Percentiles rank a stretch among this genome's conserved stretches.
Evolutionary conservation across 768 basidiomycete genomes (phyloP).

Genomic region (Pilatotrama ljubarskyi): DNA sequence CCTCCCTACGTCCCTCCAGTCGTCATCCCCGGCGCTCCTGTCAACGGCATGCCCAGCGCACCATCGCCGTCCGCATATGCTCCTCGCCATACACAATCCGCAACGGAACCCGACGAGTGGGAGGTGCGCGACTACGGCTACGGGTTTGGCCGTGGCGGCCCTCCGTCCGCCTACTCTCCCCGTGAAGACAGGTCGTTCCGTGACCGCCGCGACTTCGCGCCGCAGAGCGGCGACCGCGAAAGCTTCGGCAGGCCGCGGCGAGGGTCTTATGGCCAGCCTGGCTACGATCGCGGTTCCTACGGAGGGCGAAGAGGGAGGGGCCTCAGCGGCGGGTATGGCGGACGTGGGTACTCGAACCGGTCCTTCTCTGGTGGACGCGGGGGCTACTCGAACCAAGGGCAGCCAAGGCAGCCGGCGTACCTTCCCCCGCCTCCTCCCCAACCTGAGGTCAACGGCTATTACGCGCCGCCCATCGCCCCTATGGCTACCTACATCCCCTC

Average conservation of each 20-base stretch:
- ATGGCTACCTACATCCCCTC: slow-evolving; percentile 25
- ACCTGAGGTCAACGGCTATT: slow-evolving; percentile 24
- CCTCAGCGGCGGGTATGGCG: slow-evolving; percentile 31
- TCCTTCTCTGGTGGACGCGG: slow-evolving; percentile 18
- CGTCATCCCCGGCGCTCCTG: slow-evolving; percentile 6
- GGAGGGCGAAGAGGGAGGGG: slow-evolving; percentile 36
- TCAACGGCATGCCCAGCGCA: slow-evolving; percentile 1
- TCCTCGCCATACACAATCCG: slow-evolving; percentile 11
- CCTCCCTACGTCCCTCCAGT: slow-evolving; percentile 12
- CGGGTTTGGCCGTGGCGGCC: slow-evolving; percentile 55
- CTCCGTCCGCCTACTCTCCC: slow-evolving; percentile 33
- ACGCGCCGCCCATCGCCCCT: slow-evolving; percentile 16
- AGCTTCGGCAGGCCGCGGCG: slow-evolving; percentile 33
- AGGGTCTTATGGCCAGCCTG: slow-evolving; percentile 32
- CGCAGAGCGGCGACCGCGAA: slow-evolving; percentile 24
- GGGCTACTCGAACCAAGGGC: slow-evolving; percentile 13
- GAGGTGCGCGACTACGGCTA: slow-evolving; percentile 64
- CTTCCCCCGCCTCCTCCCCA: slow-evolving; percentile 27
- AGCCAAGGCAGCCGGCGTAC: slow-evolving; percentile 21
- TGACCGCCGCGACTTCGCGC: slow-evolving; percentile 29
- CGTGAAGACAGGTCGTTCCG: slow-evolving; percentile 31
- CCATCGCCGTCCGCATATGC: slow-evolving; percentile 17
- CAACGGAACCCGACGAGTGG: slow-evolving; percentile 37
- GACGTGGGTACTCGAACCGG: slow-evolving; percentile 30
- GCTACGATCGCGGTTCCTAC: slow-evolving; percentile 37